Evolutionary conservation across 352 stramenopile genomes (phyloP), one percentile per base, ranked within the genome.

Genomic region (Phytopythium vexans): DNA sequence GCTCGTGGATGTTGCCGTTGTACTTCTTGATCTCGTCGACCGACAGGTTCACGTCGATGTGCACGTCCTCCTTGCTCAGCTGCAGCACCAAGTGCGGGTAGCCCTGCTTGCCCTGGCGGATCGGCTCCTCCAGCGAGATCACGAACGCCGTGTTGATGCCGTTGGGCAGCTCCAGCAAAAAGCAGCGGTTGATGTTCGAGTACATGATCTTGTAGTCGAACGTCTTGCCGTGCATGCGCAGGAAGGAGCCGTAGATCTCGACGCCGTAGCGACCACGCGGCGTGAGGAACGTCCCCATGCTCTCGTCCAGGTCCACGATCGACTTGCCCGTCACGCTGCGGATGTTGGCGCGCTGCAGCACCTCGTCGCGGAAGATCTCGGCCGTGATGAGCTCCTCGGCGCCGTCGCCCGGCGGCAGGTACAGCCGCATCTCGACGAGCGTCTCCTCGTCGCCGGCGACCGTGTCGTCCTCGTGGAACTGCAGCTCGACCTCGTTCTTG

Each of bases 141-240:
- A 99, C 97, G 75, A 99, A 99, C 11, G 94, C 94, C 66, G 95
- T 97, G 68, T 98, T 96, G 49, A 97, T 89, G 51, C 97, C 92
- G 66, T 99, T 98, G 8, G 96, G 94, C 61, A 98, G 94, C 54
- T 97, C 92, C 51, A 99, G 72, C 27, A 99, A 61, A 64, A 99
- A 99, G 49, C 99, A 96, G 32, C 97, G 89, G 58, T 97, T 98
- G 68, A 99, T 99, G 72, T 99, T 98, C 51, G 97, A 96, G 83
- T 99, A 99, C 76, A 97, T 93, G 68, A 99, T 99, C 79, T 99
- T 99, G 89, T 99, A 99, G 85, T 99, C 96, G 72, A 99, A 99
- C 60, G 97, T 99, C 64, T 97, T 97, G 66, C 95, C 95, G 58
- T 95, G 82, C 83, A 99, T 98, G 46, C 97, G 94, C 62, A 99